Percentiles rank a stretch among this genome's conserved stretches.
These are phyloP conservation scores for Pichia norvegensis DNA, from an alignment of 1,139 yeast species.

Conservation along the genomic window DNA sequence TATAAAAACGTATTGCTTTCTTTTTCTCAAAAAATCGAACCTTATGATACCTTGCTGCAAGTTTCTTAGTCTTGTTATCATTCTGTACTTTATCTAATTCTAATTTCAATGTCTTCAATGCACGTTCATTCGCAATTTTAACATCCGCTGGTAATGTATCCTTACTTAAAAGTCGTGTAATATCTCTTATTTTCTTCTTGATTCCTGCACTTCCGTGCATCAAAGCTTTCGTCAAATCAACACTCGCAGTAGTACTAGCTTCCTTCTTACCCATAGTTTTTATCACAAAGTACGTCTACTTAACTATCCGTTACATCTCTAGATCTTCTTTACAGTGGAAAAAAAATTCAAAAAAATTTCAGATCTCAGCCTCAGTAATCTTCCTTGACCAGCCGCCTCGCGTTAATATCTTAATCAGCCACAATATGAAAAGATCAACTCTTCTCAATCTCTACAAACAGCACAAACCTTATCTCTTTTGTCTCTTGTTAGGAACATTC, in stretches of 20 bases:
- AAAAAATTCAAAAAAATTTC: neutral
- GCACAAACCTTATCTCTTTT: neutral
- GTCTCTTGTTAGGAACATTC: constrained; percentile 3
- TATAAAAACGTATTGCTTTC: constrained; percentile 73
- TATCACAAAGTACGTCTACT: too few relatives aligned
- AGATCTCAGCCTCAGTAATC: too few relatives aligned
- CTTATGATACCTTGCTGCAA: constrained; percentile 84
- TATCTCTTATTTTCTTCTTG: constrained; percentile 81
- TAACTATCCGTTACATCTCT: too few relatives aligned
- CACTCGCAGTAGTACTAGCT: constrained; percentile 13
- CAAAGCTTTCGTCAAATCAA: constrained; percentile 25
- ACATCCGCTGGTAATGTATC: constrained; percentile 68
- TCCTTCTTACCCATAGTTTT: constrained; percentile 10
- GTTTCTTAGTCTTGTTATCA: constrained; percentile 45
- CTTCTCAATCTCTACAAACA: too few relatives aligned
- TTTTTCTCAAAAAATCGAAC: constrained; percentile 86
- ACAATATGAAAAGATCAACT: too few relatives aligned
- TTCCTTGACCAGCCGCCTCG: too few relatives aligned
- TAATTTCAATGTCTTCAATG: constrained; percentile 59
- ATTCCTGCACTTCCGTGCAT: constrained; percentile 38
- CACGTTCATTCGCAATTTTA: constrained; percentile 77
- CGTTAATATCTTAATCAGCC: too few relatives aligned
- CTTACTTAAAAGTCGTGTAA: constrained; percentile 58
- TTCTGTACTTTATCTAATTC: constrained; percentile 54
- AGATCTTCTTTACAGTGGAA: too few relatives aligned